These are phyloP conservation scores for Calonectria ilicicola DNA, from an alignment of 2,329 filamentous ascomycete genomes.

Conservation along the genomic window DNA sequence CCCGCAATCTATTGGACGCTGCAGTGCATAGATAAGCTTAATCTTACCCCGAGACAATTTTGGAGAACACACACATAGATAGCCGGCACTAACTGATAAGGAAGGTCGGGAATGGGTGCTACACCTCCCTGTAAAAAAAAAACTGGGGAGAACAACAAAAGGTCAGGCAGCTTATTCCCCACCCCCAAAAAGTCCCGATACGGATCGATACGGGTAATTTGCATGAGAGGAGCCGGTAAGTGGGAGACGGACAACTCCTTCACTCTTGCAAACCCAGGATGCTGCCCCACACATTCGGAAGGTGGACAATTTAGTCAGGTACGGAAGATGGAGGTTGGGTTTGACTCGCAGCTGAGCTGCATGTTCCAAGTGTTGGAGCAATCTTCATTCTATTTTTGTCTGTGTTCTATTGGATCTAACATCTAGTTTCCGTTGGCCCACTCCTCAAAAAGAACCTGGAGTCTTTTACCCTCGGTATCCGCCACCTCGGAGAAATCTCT, in stretches of 20 bases:
- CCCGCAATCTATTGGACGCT: background rate
- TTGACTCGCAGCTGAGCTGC: background rate
- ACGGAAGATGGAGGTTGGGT: background rate
- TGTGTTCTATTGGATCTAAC: background rate
- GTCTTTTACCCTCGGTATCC: constrained; percentile 37
- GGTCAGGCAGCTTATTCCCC: background rate
- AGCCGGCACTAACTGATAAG: background rate
- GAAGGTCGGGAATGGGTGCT: background rate
- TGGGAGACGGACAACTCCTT: background rate
- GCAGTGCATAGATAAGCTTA: background rate
- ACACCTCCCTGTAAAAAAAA: no score
- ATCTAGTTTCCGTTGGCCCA: constrained; percentile 18
- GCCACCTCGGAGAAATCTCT: constrained; percentile 38
- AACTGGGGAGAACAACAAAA: no score
- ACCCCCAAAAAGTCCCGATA: background rate
- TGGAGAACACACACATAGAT: background rate
- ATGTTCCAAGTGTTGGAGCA: background rate
- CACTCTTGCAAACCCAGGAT: background rate
- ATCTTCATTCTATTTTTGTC: background rate
- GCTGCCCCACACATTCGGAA: background rate
- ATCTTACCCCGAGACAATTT: background rate
- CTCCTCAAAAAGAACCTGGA: constrained; percentile 38
- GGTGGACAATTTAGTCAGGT: background rate
- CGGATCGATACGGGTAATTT: background rate
- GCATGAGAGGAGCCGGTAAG: background rate